phyloP scores from a whole-genome alignment of 148 eudicot species.

The Selenicereus undatus region DNA sequence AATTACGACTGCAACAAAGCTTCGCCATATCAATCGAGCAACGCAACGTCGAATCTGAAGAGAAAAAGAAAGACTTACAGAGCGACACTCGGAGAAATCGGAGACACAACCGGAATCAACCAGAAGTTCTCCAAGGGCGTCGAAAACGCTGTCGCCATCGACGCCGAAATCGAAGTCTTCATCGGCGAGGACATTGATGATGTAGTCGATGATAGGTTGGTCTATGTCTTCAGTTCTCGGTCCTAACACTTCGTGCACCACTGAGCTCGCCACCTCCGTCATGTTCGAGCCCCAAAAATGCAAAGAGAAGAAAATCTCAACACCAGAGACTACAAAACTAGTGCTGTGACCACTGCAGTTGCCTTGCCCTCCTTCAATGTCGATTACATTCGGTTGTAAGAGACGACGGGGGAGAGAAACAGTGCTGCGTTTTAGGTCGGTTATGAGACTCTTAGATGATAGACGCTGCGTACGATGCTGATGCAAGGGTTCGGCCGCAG shows the following conservation, averaged over 20 bases:
- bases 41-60: not conserved
- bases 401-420: not conserved
- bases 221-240: constrained; percentile 57
- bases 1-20: not conserved
- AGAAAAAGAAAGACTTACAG: constrained; percentile 29
- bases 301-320: too few species aligned
- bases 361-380: too few species aligned
- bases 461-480: not conserved
- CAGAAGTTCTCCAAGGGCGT: constrained; percentile 89
- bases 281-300: constrained; percentile 24
- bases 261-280: constrained; percentile 83
- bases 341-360: too few species aligned
- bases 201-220: constrained; percentile 80
- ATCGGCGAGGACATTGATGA: constrained; percentile 94
- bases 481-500: not conserved
- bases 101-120: constrained; percentile 76
- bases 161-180: constrained; percentile 96
- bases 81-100: constrained; percentile 69
- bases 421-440: not conserved
- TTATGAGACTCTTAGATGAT: not conserved
- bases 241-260: constrained; percentile 82
- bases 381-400: too few species aligned
- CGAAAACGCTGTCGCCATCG: constrained; percentile 86
- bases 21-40: not conserved
- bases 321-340: too few species aligned